These are phyloP conservation scores for Umbelopsis isabellina DNA, from an alignment of 192 early-diverging fungal species.

Conservation along the genomic window DNA sequence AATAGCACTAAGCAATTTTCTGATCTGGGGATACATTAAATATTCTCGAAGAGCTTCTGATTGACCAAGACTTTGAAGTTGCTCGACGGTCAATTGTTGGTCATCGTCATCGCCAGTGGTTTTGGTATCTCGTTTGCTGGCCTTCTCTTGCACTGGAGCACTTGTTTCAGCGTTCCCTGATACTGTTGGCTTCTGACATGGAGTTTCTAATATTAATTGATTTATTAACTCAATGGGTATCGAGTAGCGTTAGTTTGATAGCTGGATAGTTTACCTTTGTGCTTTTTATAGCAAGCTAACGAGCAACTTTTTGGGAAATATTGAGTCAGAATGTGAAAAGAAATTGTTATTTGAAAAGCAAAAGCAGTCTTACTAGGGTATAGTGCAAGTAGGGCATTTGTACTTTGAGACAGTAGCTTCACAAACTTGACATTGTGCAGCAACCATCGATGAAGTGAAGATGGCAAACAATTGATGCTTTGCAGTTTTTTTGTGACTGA, in stretches of 20 bases:
- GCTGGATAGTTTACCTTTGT: constrained; percentile 33
- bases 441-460: background rate
- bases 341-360: background rate
- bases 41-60: constrained; percentile 32
- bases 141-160: background rate
- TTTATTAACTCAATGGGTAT: background rate
- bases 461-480: background rate
- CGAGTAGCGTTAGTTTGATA: background rate
- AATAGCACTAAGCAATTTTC: constrained; percentile 20
- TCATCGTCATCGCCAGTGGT: background rate
- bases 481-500: background rate
- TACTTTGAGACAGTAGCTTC: constrained; percentile 25
- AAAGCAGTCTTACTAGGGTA: constrained; percentile 31
- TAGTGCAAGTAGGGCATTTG: constrained; percentile 36
- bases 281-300: constrained; percentile 34
- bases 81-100: background rate
- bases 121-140: background rate
- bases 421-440: constrained; percentile 27
- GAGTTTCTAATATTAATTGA: constrained; percentile 2
- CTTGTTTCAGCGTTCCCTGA: background rate
- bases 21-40: constrained; percentile 28
- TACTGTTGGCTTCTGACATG: constrained; percentile 11
- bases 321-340: background rate
- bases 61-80: constrained; percentile 1
- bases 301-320: constrained; percentile 27